Base-by-base conservation (phyloP, 2,329 filamentous ascomycete genomes). In the Cercospora beticola region DNA sequence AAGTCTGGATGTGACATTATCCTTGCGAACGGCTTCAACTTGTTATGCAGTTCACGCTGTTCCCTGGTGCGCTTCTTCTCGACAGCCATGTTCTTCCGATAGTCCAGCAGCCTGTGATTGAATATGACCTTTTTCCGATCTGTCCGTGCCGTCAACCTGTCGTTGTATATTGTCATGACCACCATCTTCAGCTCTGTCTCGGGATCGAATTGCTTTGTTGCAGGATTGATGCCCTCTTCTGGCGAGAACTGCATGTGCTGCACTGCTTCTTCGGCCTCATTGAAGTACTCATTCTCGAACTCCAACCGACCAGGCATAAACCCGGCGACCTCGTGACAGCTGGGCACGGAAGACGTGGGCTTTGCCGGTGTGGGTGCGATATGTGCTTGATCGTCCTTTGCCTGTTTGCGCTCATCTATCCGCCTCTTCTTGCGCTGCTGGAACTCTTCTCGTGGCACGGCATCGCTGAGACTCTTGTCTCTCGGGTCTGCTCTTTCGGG, bases 211-310 rank as follows among this genome's bases (percentile, higher is more conserved):
- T 96, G 90, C 70, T 92, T 91, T 0, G 93, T 97, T 2, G 86
- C 83, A 0, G 91, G 89, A 76, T 97, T 97, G 73, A 97, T 85
- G 67, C 95, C 95, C 81, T 97, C 94, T 28, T 95, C 95, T 0
- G 95, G 94, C 67, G 98, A 94, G 76, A 99, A 99, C 72, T 96
- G 92, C 94, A 99, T 98, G 71, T 97, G 90, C 79, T 99, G 95
- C 2, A 99, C 95, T 0, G 94, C 94, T 81, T 98, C 96, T 82
- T 99, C 95, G 0, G 95, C 95, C 76, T 99, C 95, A 76, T 99
- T 99, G 76, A 94, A 92, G 78, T 97, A 95, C 76, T 99, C 95
- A 0, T 92, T 97, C 84, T 99, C 95, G 72, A 99, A 99, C 77
- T 99, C 95, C 72, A 99, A 82, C 49, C 95, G 93, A 56, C 95